Percentiles rank a stretch among this genome's conserved stretches.
Conservation (phyloP, 257 asterid genomes). For the Mitragyna speciosa region DNA sequence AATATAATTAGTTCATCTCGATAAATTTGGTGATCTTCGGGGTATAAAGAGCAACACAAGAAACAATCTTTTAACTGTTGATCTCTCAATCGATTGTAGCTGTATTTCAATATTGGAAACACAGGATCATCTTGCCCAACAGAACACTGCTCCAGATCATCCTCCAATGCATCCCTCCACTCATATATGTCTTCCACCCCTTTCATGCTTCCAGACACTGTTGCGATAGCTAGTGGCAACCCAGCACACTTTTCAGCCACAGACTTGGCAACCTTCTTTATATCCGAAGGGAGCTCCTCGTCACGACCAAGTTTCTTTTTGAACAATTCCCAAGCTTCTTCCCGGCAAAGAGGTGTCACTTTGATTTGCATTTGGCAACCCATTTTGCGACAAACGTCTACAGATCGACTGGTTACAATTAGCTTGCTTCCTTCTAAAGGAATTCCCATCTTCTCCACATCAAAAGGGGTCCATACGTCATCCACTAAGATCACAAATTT, state of each 20-base stretch:
- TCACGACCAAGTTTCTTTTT: not conserved
- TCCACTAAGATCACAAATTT: not conserved
- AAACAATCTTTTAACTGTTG: slow-evolving; percentile 15
- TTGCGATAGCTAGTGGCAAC: too few relatives aligned
- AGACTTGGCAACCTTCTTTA: not conserved
- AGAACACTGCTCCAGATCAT: too few relatives aligned
- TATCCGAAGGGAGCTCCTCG: not conserved
- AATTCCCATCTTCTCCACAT: not conserved
- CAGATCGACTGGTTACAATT: slow-evolving; percentile 24
- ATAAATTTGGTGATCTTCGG: slow-evolving; percentile 24
- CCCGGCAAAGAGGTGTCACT: slow-evolving; percentile 6
- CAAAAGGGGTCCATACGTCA: not conserved
- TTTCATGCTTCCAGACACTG: too few relatives aligned
- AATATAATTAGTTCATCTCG: slow-evolving; percentile 25
- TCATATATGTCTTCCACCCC: too few relatives aligned
- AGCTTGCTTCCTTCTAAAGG: slow-evolving; percentile 14
- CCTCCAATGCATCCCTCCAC: too few relatives aligned
- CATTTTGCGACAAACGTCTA: slow-evolving; percentile 12
- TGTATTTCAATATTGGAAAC: too few relatives aligned
- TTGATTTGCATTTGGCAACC: slow-evolving; percentile 28
- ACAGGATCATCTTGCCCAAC: too few relatives aligned
- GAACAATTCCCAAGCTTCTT: slow-evolving; percentile 1
- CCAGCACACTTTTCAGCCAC: not conserved
- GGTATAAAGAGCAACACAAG: slow-evolving; percentile 36
- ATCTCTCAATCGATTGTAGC: not conserved